Base-by-base conservation (phyloP, 192 early-diverging fungal genomes). In the Linnemannia schmuckeri region DNA sequence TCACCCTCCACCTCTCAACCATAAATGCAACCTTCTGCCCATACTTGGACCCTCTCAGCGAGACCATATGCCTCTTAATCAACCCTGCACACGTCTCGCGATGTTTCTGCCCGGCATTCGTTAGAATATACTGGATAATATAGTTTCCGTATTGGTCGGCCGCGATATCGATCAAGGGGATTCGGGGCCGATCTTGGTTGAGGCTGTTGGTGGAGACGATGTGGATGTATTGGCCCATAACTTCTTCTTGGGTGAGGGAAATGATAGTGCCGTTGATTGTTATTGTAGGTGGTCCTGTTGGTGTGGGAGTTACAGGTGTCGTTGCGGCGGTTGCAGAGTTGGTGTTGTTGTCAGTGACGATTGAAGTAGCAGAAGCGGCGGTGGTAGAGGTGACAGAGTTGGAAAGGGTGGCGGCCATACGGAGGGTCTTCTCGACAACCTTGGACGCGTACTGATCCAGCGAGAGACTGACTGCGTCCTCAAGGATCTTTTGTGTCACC, bases 61-160 rank as follows among this genome's bases (percentile, higher is more conserved):
- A 90, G 13, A 92, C 89, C 82, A 96, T 91, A 75, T 96, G 95
- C 15, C 94, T 92, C 41, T 92, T 90, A 57, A 96, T 93, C 27
- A 94, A 79, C 0, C 91, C 89, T 37, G 92, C 91, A 54, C 90
- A 91, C 7, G 80, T 86, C 74, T 94, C 90, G 24, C 92, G 90
- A 66, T 94, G 94, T 40, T 89, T 72, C 4, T 90, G 89, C 35
- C 90, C 91, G 7, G 93, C 92, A 47, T 93, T 87, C 35, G 88
- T 94, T 13, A 95, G 78, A 17, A 96, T 92, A 85, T 94, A 92
- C 81, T 96, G 95, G 66, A 96, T 93, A 75, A 96, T 94, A 77
- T 96, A 96, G 82, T 96, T 96, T 49, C 93, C 95, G 79, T 93
- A 96, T 83, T 96, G 95, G 74, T 96, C 93, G 68, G 94, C 93